Evolutionary conservation across 2,329 filamentous ascomycete genomes (phyloP).

Genomic region (Fusarium heterosporum): DNA sequence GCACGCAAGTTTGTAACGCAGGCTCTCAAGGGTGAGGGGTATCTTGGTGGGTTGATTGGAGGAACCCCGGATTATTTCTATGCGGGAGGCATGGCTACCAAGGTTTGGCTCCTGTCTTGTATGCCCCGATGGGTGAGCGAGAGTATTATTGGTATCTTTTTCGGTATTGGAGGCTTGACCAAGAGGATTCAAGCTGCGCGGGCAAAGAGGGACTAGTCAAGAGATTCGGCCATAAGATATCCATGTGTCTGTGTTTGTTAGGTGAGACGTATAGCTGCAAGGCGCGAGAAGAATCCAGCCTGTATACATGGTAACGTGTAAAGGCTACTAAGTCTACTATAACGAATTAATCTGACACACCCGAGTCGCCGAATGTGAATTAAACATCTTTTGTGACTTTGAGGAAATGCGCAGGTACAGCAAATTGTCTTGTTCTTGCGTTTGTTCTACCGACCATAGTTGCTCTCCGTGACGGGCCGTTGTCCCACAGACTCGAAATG

Average conservation of each 20-base stretch:
- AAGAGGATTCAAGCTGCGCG: slow-evolving; percentile 43
- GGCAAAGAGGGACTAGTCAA: slow-evolving; percentile 38
- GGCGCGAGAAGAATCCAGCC: too few species aligned
- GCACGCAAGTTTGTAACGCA: slow-evolving; percentile 57
- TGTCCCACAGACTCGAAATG: not conserved
- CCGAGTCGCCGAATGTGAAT: too few species aligned
- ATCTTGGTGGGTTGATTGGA: slow-evolving; percentile 50
- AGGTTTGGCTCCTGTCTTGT: slow-evolving; percentile 46
- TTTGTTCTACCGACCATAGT: not conserved
- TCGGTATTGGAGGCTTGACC: slow-evolving; percentile 46
- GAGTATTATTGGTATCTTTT: slow-evolving; percentile 45
- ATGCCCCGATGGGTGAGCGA: slow-evolving; percentile 49
- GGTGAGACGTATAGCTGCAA: too few species aligned
- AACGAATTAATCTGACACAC: too few species aligned
- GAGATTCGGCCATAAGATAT: not conserved
- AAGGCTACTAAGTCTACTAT: too few species aligned
- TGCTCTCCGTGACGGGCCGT: not conserved
- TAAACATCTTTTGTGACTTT: too few species aligned
- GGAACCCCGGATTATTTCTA: slow-evolving; percentile 52
- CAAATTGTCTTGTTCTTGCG: too few species aligned
- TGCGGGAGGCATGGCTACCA: slow-evolving; percentile 49
- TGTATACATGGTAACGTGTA: too few species aligned
- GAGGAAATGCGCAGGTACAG: too few species aligned
- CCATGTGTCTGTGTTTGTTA: too few species aligned
- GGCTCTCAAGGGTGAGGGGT: slow-evolving; percentile 56